Percentiles rank a stretch among this genome's conserved stretches.
Conservation (phyloP, 305 asterid genomes). For the Fraxinus sp. region DNA sequence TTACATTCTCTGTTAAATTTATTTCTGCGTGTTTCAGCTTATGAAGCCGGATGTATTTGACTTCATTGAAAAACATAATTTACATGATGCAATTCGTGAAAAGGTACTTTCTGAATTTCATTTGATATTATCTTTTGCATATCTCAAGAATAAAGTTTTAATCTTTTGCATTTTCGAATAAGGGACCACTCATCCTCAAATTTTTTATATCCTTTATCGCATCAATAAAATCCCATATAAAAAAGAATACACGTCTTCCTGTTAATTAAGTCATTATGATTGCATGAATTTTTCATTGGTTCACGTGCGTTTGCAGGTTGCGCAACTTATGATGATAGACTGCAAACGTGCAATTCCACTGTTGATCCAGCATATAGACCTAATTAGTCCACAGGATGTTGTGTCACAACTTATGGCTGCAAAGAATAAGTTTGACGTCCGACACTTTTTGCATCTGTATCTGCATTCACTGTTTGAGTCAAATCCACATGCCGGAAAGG, state of each 20-base stretch:
- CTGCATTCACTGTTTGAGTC: conserved; percentile 75
- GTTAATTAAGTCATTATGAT: neutral
- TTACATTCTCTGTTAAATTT: conserved; percentile 21
- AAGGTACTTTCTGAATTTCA: conserved; percentile 51
- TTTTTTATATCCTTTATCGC: neutral
- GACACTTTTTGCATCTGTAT: conserved; percentile 65
- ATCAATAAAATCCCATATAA: conserved; percentile 1
- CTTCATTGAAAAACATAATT: conserved; percentile 86
- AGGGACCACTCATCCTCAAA: conserved; percentile 6
- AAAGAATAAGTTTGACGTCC: conserved; percentile 50
- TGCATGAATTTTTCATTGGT: conserved; percentile 18
- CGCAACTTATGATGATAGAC: conserved; percentile 90
- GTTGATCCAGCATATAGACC: conserved; percentile 69
- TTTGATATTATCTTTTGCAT: conserved; percentile 10
- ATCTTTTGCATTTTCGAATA: neutral
- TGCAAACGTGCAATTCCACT: conserved; percentile 73
- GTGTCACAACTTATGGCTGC: conserved; percentile 79
- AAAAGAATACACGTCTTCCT: neutral
- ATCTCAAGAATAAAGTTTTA: conserved; percentile 16
- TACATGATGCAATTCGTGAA: conserved; percentile 77
- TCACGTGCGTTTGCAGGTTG: conserved; percentile 58
- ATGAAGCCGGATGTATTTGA: conserved; percentile 86
- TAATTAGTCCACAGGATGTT: conserved; percentile 76
- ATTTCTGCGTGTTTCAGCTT: conserved; percentile 56
- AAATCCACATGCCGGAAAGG: conserved; percentile 89